Evolutionary conservation across 805 yeast species (phyloP).

Genomic region (Candida orba): DNA sequence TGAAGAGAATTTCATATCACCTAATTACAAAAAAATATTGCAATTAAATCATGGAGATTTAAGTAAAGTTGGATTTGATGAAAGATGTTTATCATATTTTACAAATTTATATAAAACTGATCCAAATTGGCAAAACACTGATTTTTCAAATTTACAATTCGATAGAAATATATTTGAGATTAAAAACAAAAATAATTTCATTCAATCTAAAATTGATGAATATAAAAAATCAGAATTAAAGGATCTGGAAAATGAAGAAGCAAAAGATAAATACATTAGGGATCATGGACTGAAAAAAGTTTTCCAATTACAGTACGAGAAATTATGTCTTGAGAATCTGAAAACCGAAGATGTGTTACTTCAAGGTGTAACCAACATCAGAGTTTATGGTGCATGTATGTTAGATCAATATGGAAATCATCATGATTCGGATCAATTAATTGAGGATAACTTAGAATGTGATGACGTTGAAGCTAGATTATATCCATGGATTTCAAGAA

Average conservation of each 20-base stretch:
- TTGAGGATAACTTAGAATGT: conserved; percentile 13
- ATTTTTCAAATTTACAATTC: conserved; percentile 16
- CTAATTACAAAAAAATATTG: too few relatives aligned
- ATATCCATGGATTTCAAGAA: conserved; percentile 33
- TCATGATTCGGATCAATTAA: not conserved
- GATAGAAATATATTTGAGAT: conserved; percentile 17
- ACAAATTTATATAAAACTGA: conserved; percentile 18
- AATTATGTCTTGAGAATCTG: conserved; percentile 12
- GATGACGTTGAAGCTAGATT: conserved; percentile 30
- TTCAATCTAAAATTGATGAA: conserved; percentile 8
- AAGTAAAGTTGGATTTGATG: not conserved
- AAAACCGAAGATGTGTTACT: conserved; percentile 19
- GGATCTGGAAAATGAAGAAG: conserved; percentile 10
- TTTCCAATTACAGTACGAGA: conserved; percentile 8
- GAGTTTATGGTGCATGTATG: conserved; percentile 25
- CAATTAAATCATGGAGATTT: too few relatives aligned
- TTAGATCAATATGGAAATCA: conserved; percentile 14
- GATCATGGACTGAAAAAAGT: conserved; percentile 8
- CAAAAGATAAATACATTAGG: conserved; percentile 9
- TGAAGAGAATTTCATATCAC: too few relatives aligned
- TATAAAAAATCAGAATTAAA: conserved; percentile 8
- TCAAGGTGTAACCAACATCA: conserved; percentile 20
- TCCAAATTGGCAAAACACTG: conserved; percentile 18
- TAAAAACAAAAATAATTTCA: conserved; percentile 12
- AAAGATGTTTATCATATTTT: conserved; percentile 19